Evolutionary conservation across 148 eudicot species (phyloP).

Genomic region (Linanthus parryae): DNA sequence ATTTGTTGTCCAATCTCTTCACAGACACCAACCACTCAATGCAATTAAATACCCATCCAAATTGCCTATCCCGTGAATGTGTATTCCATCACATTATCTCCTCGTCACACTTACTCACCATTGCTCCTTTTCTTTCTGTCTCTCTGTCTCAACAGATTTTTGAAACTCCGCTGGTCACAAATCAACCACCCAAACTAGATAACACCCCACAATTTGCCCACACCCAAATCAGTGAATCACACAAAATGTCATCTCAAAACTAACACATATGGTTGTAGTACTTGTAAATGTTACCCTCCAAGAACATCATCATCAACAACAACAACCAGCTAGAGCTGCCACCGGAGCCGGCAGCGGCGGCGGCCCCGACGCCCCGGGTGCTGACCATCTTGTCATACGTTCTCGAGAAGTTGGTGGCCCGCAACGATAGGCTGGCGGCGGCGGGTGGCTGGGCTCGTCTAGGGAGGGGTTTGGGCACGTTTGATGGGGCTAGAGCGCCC

Average conservation of each 20-base stretch:
- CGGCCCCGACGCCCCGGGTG: constrained; percentile 49
- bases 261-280: no score
- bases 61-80: no score
- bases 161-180: no score
- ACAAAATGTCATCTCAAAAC: not conserved
- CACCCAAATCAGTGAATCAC: not conserved
- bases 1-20: no score
- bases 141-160: no score
- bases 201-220: constrained; percentile 4
- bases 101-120: no score
- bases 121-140: no score
- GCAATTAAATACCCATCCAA: no score
- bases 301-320: constrained; percentile 2
- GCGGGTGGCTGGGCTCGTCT: not conserved
- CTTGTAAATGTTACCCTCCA: no score
- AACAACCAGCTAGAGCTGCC: constrained; percentile 15
- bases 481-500: constrained; percentile 79
- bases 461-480: constrained; percentile 56
- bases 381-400: constrained; percentile 50
- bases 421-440: constrained; percentile 42
- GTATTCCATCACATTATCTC: no score
- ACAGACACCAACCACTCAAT: no score
- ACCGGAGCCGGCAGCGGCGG: constrained; percentile 23
- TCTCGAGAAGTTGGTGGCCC: constrained; percentile 62
- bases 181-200: constrained; percentile 15